Evolutionary conservation across 192 early-diverging fungal genomes (phyloP), one percentile per base, ranked within the genome.

Genomic region (Mortierella alpina): DNA sequence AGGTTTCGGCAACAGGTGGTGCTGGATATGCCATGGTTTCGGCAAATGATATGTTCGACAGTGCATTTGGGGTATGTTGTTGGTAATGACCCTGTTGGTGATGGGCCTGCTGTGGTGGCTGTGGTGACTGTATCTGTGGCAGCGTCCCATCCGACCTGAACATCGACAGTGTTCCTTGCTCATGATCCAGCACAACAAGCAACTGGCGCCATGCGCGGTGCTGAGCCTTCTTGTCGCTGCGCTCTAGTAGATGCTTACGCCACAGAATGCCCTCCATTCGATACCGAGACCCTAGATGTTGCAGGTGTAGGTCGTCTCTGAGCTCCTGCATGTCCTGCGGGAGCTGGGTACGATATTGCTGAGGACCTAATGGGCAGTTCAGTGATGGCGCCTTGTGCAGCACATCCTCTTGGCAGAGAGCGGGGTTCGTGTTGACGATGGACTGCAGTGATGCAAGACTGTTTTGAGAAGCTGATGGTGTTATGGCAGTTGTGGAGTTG

Each of bases 151-250:
- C 92, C 66, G 94, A 84, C 66, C 92, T 89, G 84, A 91, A 95
- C 93, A 96, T 92, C 41, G 87, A 87, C n/a, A 98, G 84, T 39
- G 94, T 92, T 14, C 94, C 91, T 56, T 92, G 86, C n/a, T 75
- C 73, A 6, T 14, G 22, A 50, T 91, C 90, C 15, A 92, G 84
- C 1, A 95, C 86, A 12, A 93, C 88, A 22, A 93, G 89, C 61
- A 93, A 89, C 22, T 96, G 95, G 66, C 86, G 86, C 97, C 97
- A 97, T n/a, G 88, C 88, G 13, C 96, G 91, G 79, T 95, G 86
- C 49, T 92, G 92, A 8, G 94, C 93, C 84, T 93, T 95, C 63
- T 93, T 90, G 59, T 90, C 92, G 0, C 86, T 87, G 15, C 86
- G 83, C 63, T 95, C 95, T 76, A 92, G 88, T 61, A 94, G 71